Conservation (phyloP, 306 rosid species). For the Lathyrus oleraceus region DNA sequence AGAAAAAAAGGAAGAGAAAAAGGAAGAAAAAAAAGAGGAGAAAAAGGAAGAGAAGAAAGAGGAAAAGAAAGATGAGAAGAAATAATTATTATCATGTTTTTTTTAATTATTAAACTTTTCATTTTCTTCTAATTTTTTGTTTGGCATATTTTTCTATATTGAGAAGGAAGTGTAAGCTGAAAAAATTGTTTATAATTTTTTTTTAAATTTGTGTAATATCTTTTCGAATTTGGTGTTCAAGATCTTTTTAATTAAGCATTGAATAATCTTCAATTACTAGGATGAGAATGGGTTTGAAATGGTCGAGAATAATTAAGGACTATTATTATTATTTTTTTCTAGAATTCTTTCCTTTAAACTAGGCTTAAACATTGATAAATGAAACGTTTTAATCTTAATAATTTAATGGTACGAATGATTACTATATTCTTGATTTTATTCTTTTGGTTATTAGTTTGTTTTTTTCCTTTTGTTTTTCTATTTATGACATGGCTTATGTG, state of each 20-base stretch:
- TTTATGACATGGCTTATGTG: not conserved
- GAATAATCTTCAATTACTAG: conserved; percentile 27
- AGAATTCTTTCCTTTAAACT: not conserved
- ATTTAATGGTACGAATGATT: not conserved
- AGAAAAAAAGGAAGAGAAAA: conserved; percentile 67
- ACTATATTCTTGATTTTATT: not conserved
- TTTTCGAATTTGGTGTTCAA: conserved; percentile 12
- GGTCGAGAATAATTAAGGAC: not conserved
- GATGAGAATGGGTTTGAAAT: conserved; percentile 15
- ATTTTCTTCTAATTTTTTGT: not conserved
- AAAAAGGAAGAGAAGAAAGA: conserved; percentile 60
- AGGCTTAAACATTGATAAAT: too few species aligned
- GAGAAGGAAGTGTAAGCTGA: conserved; percentile 33
- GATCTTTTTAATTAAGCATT: not conserved
- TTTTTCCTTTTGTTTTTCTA: conserved; percentile 2
- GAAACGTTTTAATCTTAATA: not conserved
- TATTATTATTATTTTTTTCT: not conserved
- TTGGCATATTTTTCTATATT: conserved; percentile 28
- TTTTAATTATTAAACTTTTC: not conserved
- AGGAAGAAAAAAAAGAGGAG: conserved; percentile 60
- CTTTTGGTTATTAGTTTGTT: not conserved
- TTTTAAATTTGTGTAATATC: not conserved
- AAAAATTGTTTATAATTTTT: conserved; percentile 32
- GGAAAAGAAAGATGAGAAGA: conserved; percentile 60
- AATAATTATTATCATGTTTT: not conserved